Evolutionary conservation across 495 filamentous ascomycete species (phyloP).

Genomic region (Neurospora africana): DNA sequence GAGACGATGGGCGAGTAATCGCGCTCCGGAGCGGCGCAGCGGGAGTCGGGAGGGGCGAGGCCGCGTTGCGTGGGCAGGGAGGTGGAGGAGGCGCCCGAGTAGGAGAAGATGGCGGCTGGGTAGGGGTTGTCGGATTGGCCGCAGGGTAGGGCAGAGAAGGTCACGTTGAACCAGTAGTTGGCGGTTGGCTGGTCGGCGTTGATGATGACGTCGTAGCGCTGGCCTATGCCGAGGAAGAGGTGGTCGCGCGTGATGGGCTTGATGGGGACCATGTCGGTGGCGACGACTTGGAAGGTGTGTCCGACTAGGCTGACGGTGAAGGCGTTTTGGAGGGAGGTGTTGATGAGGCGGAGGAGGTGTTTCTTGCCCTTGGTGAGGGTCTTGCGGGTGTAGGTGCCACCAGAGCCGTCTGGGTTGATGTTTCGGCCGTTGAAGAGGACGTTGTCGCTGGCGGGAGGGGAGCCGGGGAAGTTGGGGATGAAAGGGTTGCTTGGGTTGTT

Average conservation of each 20-base stretch:
- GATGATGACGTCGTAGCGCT: conserved; percentile 58
- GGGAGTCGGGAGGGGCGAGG: conserved; percentile 8
- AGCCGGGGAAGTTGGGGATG: conserved; percentile 23
- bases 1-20: conserved; percentile 14
- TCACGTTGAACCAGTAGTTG: conserved; percentile 46
- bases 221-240: conserved; percentile 48
- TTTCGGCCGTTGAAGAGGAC: conserved; percentile 33
- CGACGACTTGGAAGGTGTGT: conserved; percentile 40
- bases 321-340: conserved; percentile 30
- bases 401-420: conserved; percentile 22
- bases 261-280: conserved; percentile 38
- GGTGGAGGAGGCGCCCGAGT: conserved; percentile 11
- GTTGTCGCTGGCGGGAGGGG: conserved; percentile 20
- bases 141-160: conserved; percentile 15
- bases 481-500: conserved; percentile 17
- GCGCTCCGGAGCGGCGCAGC: conserved; percentile 7
- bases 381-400: conserved; percentile 19
- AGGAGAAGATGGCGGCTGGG: conserved; percentile 20
- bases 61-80: conserved; percentile 9
- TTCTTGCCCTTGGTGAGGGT: conserved; percentile 29
- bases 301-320: conserved; percentile 31
- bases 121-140: conserved; percentile 15
- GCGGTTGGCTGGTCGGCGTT: conserved; percentile 38
- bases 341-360: conserved; percentile 43
- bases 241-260: conserved; percentile 30